Evolutionary conservation across 257 asterid species (phyloP).

Genomic region (Osmanthus fragrans): DNA sequence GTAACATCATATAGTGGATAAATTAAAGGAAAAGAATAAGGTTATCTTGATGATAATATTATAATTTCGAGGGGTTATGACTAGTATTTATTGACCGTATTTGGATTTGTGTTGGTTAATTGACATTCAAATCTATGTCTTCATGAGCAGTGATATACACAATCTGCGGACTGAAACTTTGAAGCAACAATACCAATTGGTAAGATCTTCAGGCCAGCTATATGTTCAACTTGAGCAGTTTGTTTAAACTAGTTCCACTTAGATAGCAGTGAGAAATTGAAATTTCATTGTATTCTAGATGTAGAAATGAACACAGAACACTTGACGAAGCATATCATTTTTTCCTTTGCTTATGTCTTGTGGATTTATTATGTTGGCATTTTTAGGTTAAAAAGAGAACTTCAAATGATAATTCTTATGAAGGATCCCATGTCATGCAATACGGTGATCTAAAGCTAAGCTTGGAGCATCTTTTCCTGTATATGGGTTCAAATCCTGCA

Average conservation of each 20-base stretch:
- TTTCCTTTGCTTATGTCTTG: neutral
- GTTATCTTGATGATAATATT: neutral
- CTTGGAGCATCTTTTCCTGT: slow-evolving; percentile 48
- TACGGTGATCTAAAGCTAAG: slow-evolving; percentile 68
- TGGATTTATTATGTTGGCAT: slow-evolving; percentile 20
- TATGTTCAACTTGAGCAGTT: neutral
- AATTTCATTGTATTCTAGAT: neutral
- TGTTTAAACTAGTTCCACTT: slow-evolving; percentile 1
- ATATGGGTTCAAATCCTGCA: slow-evolving; percentile 84
- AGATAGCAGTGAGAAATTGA: neutral
- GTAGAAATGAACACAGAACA: too few relatives aligned
- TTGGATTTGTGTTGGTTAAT: slow-evolving; percentile 8
- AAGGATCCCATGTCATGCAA: slow-evolving; percentile 96
- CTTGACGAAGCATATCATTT: neutral
- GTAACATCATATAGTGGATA: neutral
- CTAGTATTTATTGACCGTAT: neutral
- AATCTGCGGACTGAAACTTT: slow-evolving; percentile 77
- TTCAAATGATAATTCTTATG: slow-evolving; percentile 48
- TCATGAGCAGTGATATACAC: slow-evolving; percentile 72
- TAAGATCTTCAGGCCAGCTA: slow-evolving; percentile 37
- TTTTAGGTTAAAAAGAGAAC: slow-evolving; percentile 84
- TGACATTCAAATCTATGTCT: slow-evolving; percentile 7
- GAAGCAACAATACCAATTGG: slow-evolving; percentile 84
- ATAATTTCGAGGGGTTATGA: slow-evolving; percentile 7
- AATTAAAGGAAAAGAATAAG: neutral